phyloP scores from a whole-genome alignment of 129 eudicot genomes.

The Pittosporum tobira region DNA sequence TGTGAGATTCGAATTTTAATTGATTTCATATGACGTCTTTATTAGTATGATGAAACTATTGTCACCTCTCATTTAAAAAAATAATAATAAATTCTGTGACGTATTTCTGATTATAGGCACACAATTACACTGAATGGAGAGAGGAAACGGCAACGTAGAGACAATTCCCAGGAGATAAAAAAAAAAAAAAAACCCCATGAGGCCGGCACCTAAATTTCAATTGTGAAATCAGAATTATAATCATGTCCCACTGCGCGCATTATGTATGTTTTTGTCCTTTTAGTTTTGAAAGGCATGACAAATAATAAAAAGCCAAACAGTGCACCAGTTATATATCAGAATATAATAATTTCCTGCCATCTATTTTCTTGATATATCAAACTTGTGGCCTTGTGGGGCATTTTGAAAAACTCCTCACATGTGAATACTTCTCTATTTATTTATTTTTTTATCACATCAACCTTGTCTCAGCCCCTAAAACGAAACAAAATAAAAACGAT shows the following conservation, averaged over 20 bases:
- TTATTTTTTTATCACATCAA: conserved; percentile 1
- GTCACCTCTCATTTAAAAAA: no score
- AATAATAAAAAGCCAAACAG: conserved; percentile 7
- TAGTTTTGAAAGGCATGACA: conserved; percentile 1
- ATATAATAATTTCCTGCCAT: no score
- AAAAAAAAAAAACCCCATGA: conserved; percentile 7
- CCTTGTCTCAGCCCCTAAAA: conserved; percentile 1
- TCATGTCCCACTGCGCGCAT: conserved; percentile 12
- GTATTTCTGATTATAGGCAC: no score
- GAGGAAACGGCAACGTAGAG: not conserved
- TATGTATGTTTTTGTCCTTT: not conserved
- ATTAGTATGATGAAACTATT: no score
- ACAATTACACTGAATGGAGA: not conserved
- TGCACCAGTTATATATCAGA: no score
- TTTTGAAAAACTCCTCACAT: conserved; percentile 4
- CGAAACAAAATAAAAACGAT: no score
- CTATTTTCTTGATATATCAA: no score
- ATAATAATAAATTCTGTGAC: no score
- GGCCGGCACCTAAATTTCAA: conserved; percentile 3
- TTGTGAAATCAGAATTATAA: conserved; percentile 3
- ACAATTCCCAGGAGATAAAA: conserved; percentile 1
- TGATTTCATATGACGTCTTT: no score
- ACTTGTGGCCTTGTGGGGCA: conserved; percentile 6
- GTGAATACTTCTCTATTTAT: conserved; percentile 3
- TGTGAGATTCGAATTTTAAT: no score